Evolutionary conservation across 495 filamentous ascomycete species (phyloP).

Genomic region (Penicillium mononematosum): DNA sequence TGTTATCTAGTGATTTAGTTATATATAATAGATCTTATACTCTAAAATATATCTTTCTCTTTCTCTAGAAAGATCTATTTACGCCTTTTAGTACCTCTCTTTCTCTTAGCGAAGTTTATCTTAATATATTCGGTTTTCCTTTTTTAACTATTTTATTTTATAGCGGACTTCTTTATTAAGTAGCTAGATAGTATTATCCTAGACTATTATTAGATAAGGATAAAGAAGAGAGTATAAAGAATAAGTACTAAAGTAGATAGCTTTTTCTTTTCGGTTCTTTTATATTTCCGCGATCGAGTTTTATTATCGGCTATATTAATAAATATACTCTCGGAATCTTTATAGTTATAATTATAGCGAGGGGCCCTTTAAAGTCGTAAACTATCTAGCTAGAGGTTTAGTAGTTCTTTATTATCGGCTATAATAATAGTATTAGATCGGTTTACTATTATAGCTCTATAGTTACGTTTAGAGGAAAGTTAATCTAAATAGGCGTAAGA

Average conservation of each 20-base stretch:
- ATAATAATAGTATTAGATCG: too few relatives aligned
- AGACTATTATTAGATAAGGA: constrained; percentile 1
- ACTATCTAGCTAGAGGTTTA: too few relatives aligned
- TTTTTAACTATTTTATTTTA: constrained; percentile 5
- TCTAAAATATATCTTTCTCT: neutral
- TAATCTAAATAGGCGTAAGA: too few relatives aligned
- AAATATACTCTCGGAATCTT: neutral
- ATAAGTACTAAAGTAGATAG: constrained; percentile 6
- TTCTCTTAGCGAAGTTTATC: constrained; percentile 15
- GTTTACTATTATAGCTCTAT: too few relatives aligned
- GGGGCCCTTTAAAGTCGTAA: constrained; percentile 6
- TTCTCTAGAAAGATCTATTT: neutral
- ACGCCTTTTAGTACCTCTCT: constrained; percentile 9
- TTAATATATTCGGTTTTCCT: constrained; percentile 13
- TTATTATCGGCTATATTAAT: neutral
- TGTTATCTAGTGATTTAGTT: neutral
- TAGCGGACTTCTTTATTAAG: constrained; percentile 4
- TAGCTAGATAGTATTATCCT: constrained; percentile 3
- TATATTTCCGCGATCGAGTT: constrained; percentile 8
- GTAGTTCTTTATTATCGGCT: too few relatives aligned
- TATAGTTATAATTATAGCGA: constrained; percentile 6
- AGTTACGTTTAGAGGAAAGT: too few relatives aligned
- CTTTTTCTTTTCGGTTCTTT: constrained; percentile 10
- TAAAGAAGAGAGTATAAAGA: constrained; percentile 3
- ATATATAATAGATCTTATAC: neutral